Base-by-base conservation (phyloP, 2,329 filamentous ascomycete species). In the Pestalotiopsis sp. region DNA sequence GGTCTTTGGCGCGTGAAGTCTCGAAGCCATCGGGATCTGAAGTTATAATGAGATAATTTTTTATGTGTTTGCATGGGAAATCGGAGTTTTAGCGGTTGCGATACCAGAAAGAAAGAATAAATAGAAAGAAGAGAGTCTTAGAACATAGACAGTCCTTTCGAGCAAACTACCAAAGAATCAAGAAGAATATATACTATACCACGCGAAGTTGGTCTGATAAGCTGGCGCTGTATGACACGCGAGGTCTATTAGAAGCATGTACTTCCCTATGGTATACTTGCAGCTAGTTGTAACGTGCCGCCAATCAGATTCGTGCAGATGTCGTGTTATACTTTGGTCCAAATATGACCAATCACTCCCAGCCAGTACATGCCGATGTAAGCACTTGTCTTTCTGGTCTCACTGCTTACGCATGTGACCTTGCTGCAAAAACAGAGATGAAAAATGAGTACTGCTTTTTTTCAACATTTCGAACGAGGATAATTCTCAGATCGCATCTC, bases 1-100 rank as follows among this genome's bases (percentile, higher is more conserved):
- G 88, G 82, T 88, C 74, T 90, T 84, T 75, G 90, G 88, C 68
- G 84, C 84, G 69, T 88, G 81, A 77, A 63, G 13, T 38, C 3
- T 36, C 3, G 27, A 41, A 14, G 17, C 4, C 4, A 39, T 14
- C 7, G 6, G 6, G 6, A 31, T 5, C 4, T 7, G 6, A 36
- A 36, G 31, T 36, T 36, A 36, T 36, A 36, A 36, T n/a, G 25
- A 64, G 14, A 11, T 2, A 64, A 66, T 20, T 31, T 60, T 17
- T 36, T 9, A 36, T 23, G n/a, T 64, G 7, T 27, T 68, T 61
- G 68, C 68, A 72, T 71, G 62, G 64, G 39, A 61, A 61, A 4
- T 36, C 20, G 45, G 38, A 66, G 27, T 45, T 20, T 36, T 17
- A 36, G 66, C 41, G 59, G 39, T 63, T 63, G 20, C 20, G 36